phyloP scores from a whole-genome alignment of 768 basidiomycete species.

The Ephemerocybe angulata region DNA sequence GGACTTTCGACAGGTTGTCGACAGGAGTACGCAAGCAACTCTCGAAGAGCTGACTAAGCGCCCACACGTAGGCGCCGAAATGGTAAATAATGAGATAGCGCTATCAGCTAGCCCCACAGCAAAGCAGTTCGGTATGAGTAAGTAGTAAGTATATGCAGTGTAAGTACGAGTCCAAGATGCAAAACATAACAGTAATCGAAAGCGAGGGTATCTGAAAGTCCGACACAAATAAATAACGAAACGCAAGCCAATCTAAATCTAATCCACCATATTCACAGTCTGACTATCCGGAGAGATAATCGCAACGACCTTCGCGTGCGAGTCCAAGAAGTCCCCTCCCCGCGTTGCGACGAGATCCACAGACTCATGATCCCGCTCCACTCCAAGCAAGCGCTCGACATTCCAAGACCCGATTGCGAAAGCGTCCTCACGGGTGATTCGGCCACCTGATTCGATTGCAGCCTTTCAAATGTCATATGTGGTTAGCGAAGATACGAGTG shows the following conservation, averaged over 20 bases:
- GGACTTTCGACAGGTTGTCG: no score
- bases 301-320: slow-evolving; percentile 46
- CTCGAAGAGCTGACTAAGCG: no score
- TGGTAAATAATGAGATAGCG: no score
- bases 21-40: no score
- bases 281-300: slow-evolving; percentile 46
- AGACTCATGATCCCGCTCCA: slow-evolving; percentile 25
- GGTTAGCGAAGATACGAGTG: neutral
- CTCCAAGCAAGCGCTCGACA: slow-evolving; percentile 38
- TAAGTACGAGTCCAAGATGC: neutral
- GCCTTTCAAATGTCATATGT: slow-evolving; percentile 29
- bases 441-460: slow-evolving; percentile 40
- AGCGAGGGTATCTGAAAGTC: neutral
- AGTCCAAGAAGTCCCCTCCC: slow-evolving; percentile 51
- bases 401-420: slow-evolving; percentile 47
- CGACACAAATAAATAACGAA: neutral
- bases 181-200: neutral
- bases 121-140: no score
- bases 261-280: slow-evolving; percentile 35
- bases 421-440: slow-evolving; percentile 38
- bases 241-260: neutral
- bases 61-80: no score
- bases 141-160: no score
- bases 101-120: no score
- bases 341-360: slow-evolving; percentile 55